Evolutionary conservation across 768 basidiomycete species (phyloP).

Genomic region (Lactarius quietus): DNA sequence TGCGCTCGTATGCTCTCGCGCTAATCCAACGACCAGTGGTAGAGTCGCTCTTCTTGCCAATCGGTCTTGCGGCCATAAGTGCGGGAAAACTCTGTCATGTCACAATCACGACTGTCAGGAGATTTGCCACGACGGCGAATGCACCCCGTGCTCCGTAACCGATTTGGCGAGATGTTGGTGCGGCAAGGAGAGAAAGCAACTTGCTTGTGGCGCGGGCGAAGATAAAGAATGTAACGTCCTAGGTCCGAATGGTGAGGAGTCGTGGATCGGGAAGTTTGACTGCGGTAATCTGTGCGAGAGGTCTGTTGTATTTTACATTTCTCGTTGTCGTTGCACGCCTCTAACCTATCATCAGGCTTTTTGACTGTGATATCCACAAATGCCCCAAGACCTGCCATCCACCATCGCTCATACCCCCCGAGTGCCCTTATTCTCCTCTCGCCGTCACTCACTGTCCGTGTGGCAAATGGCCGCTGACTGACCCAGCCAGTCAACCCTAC

Average conservation of each 20-base stretch:
- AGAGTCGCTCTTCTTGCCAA: conserved; percentile 24
- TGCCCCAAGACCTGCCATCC: conserved; percentile 80
- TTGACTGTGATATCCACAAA: conserved; percentile 72
- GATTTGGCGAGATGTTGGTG: conserved; percentile 74
- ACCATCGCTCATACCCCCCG: conserved; percentile 50
- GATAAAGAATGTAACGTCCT: conserved; percentile 39
- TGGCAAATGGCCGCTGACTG: conserved; percentile 54
- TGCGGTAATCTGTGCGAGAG: conserved; percentile 63
- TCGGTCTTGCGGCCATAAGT: conserved; percentile 40
- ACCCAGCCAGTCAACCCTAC: conserved; percentile 32
- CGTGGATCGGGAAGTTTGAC: conserved; percentile 63
- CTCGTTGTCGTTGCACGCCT: conserved; percentile 1
- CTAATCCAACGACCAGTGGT: conserved; percentile 30
- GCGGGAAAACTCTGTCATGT: conserved; percentile 53
- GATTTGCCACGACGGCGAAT: conserved; percentile 75
- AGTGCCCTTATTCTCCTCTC: conserved; percentile 72
- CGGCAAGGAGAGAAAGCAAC: conserved; percentile 56
- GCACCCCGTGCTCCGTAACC: conserved; percentile 55
- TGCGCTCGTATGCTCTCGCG: conserved; percentile 54
- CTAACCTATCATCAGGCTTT: conserved; percentile 41
- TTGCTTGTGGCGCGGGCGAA: conserved; percentile 66
- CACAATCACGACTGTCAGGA: conserved; percentile 67
- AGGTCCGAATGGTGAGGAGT: conserved; percentile 37
- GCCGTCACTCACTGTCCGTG: conserved; percentile 78
- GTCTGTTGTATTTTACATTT: conserved; percentile 33